Percentiles rank a stretch among this genome's conserved stretches.
phyloP scores from a whole-genome alignment of 2,329 filamentous ascomycete species.

The Byssothecium circinans region DNA sequence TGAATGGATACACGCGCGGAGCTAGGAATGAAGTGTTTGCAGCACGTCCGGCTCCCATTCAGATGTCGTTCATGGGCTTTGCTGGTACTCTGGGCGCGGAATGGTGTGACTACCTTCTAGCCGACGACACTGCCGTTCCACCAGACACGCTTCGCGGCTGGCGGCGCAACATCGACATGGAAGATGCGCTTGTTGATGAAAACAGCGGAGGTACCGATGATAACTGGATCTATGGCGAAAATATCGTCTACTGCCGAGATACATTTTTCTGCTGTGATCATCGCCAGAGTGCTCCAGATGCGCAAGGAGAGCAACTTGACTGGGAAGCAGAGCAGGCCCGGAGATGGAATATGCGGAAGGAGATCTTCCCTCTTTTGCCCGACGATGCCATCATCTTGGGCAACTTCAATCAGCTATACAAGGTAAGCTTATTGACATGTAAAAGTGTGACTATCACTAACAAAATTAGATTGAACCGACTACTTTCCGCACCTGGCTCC shows the following conservation, averaged over 20 bases:
- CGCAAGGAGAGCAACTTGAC: conserved; percentile 62
- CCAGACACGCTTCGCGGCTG: conserved; percentile 77
- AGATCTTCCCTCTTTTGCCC: conserved; percentile 79
- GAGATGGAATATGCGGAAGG: conserved; percentile 90
- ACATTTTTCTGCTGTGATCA: conserved; percentile 99
- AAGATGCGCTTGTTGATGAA: conserved; percentile 64
- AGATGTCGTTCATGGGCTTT: conserved; percentile 99
- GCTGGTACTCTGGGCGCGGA: conserved; percentile 93
- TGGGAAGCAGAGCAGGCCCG: conserved; percentile 84
- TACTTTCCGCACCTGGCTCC: conserved; percentile 92
- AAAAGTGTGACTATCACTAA: conserved; percentile 14
- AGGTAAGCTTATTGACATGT: conserved; percentile 60
- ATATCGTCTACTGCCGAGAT: conserved; percentile 89
- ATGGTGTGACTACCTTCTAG: conserved; percentile 97
- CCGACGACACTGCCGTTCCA: conserved; percentile 85
- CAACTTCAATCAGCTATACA: conserved; percentile 99
- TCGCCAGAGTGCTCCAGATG: conserved; percentile 80
- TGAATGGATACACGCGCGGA: conserved; percentile 97
- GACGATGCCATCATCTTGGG: conserved; percentile 89
- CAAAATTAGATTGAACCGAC: conserved; percentile 82
- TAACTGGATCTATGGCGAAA: conserved; percentile 94
- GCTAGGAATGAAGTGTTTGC: conserved; percentile 98
- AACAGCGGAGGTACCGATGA: conserved; percentile 70
- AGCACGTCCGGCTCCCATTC: conserved; percentile 87
- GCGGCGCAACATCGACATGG: conserved; percentile 71